These are phyloP conservation scores for Biscogniauxia marginata DNA, from an alignment of 2,329 filamentous ascomycete species.

Conservation along the genomic window DNA sequence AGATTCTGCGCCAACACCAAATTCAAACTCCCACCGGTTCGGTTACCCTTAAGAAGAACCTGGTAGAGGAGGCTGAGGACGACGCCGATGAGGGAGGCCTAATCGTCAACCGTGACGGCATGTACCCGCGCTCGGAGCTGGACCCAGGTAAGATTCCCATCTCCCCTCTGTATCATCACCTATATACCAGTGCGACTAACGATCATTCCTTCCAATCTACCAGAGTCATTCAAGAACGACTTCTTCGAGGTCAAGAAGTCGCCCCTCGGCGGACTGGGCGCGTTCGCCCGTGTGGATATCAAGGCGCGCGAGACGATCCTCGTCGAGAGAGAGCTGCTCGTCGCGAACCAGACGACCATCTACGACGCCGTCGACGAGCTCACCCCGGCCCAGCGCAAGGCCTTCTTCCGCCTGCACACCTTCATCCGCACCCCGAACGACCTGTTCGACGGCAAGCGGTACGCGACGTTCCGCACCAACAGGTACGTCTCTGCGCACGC, in stretches of 20 bases:
- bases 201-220: too few relatives aligned
- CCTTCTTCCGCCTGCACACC: conserved; percentile 40
- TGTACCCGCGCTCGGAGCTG: not conserved
- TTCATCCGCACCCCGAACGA: conserved; percentile 28
- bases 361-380: conserved; percentile 38
- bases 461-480: conserved; percentile 46
- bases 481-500: conserved; percentile 33
- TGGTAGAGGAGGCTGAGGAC: not conserved
- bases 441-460: conserved; percentile 25
- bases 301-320: conserved; percentile 41
- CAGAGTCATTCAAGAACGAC: conserved; percentile 34
- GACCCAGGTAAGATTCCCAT: not conserved
- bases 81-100: not conserved
- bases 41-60: too few relatives aligned
- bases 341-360: conserved; percentile 29
- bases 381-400: conserved; percentile 25
- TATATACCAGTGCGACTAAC: too few relatives aligned
- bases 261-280: conserved; percentile 43
- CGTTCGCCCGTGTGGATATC: conserved; percentile 44
- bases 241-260: conserved; percentile 43
- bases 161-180: too few relatives aligned
- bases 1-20: not conserved
- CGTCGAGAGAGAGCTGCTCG: conserved; percentile 44
- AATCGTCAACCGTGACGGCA: not conserved
- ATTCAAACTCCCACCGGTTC: not conserved